A percentile compares a stretch with the other conserved stretches of the same genome.
These are phyloP conservation scores for Pseudofabraea citricarpa DNA, from an alignment of 2,329 filamentous ascomycete species.

Conservation along the genomic window DNA sequence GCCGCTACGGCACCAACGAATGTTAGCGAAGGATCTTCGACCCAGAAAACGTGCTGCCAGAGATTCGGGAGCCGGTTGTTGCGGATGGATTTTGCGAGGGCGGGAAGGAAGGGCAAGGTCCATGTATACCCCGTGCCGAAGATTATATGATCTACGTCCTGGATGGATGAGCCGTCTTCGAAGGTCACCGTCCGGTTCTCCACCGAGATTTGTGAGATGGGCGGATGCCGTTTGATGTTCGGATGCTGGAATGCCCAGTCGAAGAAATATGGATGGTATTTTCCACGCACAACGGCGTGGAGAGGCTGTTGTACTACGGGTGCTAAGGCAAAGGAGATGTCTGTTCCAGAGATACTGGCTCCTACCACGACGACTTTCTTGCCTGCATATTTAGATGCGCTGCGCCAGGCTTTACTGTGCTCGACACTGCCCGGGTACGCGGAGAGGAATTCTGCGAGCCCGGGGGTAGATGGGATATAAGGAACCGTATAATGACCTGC, in stretches of 20 bases:
- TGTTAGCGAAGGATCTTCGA: slow-evolving; percentile 46
- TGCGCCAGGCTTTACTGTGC: slow-evolving; percentile 72
- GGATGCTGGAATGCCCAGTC: slow-evolving; percentile 57
- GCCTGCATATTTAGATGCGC: slow-evolving; percentile 49
- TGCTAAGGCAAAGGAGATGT: slow-evolving; percentile 52
- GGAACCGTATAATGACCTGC: slow-evolving; percentile 65
- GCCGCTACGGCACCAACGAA: slow-evolving; percentile 55
- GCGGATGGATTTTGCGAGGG: slow-evolving; percentile 36
- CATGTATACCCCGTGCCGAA: slow-evolving; percentile 65
- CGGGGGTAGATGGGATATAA: slow-evolving; percentile 54
- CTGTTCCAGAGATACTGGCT: slow-evolving; percentile 59
- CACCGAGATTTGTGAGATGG: slow-evolving; percentile 39
- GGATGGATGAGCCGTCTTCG: slow-evolving; percentile 46
- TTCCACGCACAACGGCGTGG: slow-evolving; percentile 48
- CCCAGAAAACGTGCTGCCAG: slow-evolving; percentile 54
- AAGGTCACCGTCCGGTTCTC: slow-evolving; percentile 45
- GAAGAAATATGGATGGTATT: slow-evolving; percentile 48
- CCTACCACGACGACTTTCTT: slow-evolving; percentile 56
- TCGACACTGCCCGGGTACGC: slow-evolving; percentile 48
- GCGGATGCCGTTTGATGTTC: slow-evolving; percentile 39
- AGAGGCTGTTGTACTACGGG: slow-evolving; percentile 41
- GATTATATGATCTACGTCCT: slow-evolving; percentile 56
- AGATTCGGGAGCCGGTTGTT: slow-evolving; percentile 52
- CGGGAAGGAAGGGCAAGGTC: slow-evolving; percentile 56
- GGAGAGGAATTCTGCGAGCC: slow-evolving; percentile 52